A percentile compares a stretch with the other conserved stretches of the same genome.
These are phyloP conservation scores for Waltergamsia citrina DNA, from an alignment of 2,329 filamentous ascomycete species.

Conservation along the genomic window DNA sequence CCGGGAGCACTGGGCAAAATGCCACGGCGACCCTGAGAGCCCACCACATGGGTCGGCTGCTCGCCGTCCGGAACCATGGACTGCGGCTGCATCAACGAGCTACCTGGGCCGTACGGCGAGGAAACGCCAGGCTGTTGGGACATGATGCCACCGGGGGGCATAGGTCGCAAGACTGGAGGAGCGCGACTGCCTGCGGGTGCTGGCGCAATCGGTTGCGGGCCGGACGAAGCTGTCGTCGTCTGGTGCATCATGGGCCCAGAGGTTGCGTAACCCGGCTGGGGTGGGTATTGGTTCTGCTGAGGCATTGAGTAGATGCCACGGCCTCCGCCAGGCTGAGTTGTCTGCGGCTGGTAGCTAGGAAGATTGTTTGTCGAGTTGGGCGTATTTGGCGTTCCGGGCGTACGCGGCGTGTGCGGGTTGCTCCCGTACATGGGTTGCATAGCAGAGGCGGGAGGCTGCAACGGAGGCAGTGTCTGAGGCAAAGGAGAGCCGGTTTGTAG, in stretches of 20 bases:
- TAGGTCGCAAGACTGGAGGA: conserved; percentile 56
- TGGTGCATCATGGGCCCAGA: conserved; percentile 57
- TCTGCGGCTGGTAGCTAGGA: conserved; percentile 43
- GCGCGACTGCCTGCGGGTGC: conserved; percentile 50
- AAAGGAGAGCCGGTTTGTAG: conserved; percentile 36
- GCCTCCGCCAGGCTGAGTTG: conserved; percentile 35
- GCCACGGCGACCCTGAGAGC: conserved; percentile 84
- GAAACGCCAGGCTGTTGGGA: conserved; percentile 42
- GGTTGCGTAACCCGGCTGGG: conserved; percentile 44
- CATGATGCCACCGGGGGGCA: conserved; percentile 59
- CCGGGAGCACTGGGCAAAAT: conserved; percentile 88
- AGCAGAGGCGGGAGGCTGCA: conserved; percentile 35
- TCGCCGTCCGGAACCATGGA: conserved; percentile 45
- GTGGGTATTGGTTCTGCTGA: conserved; percentile 36
- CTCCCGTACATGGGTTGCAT: conserved; percentile 42
- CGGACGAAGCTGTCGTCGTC: conserved; percentile 54
- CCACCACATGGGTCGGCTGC: conserved; percentile 83
- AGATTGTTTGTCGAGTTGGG: conserved; percentile 45
- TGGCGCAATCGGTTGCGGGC: conserved; percentile 68
- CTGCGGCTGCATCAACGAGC: conserved; percentile 41
- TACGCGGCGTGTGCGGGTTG: conserved; percentile 53
- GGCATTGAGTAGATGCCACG: conserved; percentile 45
- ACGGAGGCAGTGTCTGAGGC: conserved; percentile 45
- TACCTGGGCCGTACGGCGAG: conserved; percentile 47
- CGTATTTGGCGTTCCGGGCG: conserved; percentile 53